phyloP scores from a whole-genome alignment of 164 flowering plant species.

The Nymphaea colorata region DNA sequence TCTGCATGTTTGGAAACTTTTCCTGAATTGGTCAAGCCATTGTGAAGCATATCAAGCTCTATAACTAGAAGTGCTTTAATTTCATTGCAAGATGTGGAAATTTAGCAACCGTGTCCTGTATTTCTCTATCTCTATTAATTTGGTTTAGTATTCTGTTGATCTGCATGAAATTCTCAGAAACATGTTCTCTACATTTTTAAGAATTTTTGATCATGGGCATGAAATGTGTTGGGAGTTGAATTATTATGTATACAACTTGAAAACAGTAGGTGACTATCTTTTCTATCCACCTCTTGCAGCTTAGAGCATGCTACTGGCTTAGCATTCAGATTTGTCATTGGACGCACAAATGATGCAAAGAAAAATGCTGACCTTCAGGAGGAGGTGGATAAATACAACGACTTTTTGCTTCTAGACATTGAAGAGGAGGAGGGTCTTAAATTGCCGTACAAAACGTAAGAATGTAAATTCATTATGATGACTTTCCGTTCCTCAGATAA shows the following conservation, averaged over 20 bases:
- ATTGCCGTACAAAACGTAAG: constrained; percentile 55
- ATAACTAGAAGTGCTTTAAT: too few relatives aligned
- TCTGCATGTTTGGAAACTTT: too few relatives aligned
- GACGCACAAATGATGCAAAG: constrained; percentile 30
- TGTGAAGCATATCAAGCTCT: too few relatives aligned
- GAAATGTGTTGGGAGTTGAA: background rate
- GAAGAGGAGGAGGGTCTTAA: constrained; percentile 32
- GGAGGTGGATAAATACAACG: constrained; percentile 51
- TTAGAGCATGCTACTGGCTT: constrained; percentile 61
- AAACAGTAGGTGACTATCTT: background rate
- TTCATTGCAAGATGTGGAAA: too few relatives aligned
- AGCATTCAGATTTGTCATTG: constrained; percentile 58
- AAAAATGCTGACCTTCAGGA: constrained; percentile 37
- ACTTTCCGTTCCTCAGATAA: background rate
- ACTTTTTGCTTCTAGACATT: constrained; percentile 51
- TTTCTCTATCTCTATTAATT: too few relatives aligned
- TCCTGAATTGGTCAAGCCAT: too few relatives aligned
- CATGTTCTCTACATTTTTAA: background rate
- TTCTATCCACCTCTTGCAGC: constrained; percentile 17
- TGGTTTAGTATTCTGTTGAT: too few relatives aligned
- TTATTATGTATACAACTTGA: background rate
- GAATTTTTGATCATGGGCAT: too few relatives aligned
- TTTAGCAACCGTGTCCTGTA: too few relatives aligned
- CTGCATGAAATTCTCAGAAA: too few relatives aligned
- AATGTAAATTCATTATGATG: background rate